Evolutionary conservation across 108 stramenopile species (phyloP), one percentile per base, ranked within the genome.

Genomic region (Cylindrotheca fusiformis): DNA sequence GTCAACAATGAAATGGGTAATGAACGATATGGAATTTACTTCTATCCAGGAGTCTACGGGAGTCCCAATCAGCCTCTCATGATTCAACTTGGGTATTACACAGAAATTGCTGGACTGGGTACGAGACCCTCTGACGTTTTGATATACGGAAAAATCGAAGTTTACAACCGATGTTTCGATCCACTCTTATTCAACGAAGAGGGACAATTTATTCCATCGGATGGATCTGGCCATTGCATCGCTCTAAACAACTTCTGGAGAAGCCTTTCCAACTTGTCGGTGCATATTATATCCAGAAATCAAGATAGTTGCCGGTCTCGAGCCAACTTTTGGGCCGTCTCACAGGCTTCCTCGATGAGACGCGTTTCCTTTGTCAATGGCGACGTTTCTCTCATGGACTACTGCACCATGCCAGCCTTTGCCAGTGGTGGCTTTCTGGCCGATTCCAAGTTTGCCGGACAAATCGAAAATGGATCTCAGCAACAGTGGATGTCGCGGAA

Each of bases 131-230:
- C 5, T 6, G 50, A 51, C 20, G 50, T 51, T n/a, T 4, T n/a
- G 20, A n/a, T 51, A 8, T 21, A n/a, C 5, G 50, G 50, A 4
- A 51, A 51, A n/a, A 51, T 51, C 20, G 50, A 51, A 51, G 50
- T 51, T 19, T 51, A 51, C 50, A 51, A 51, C 20, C 50, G 50
- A 22, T 51, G 50, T 19, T 51, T 51, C 21, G 50, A 51, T n/a
- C 18, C 18, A 19, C 18, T n/a, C 50, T 4, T 5, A 22, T 51
- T 41, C 36, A 10, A 17, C n/a, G 20, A 51, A 4, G 50, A 51
- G 18, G 50, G 50, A n/a, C 5, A 51, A n/a, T 51, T 51, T n/a
- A 51, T 17, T 19, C 50, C 50, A 17, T n/a, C 50, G 5, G 50
- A 51, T 22, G 21, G 21, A 6, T 51, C 50, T 8, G 50, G 50